Evolutionary conservation across 2,329 filamentous ascomycete species (phyloP).

Genomic region (Pyrenophora teres): DNA sequence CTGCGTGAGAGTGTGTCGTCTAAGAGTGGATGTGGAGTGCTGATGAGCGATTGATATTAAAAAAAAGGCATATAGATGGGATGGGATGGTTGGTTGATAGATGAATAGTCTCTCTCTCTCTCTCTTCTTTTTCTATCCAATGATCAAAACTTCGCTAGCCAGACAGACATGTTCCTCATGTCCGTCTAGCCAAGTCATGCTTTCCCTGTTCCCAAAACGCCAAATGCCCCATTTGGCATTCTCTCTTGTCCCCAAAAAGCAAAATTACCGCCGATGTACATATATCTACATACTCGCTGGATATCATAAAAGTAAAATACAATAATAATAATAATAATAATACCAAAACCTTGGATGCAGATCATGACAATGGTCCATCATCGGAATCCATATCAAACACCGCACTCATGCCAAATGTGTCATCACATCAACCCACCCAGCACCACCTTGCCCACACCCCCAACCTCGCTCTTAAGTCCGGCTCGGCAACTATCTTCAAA

Average conservation of each 20-base stretch:
- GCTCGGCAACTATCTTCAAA: slow-evolving; percentile 85
- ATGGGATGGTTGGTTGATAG: background rate
- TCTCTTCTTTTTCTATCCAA: no score
- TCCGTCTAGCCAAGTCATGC: no score
- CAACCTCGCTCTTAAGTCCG: slow-evolving; percentile 79
- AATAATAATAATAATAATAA: no score
- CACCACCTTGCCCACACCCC: slow-evolving; percentile 85
- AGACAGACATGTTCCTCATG: no score
- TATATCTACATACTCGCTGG: no score
- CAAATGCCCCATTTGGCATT: no score
- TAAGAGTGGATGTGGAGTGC: background rate
- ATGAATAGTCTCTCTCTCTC: no score
- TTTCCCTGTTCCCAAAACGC: no score
- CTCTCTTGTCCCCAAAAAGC: no score
- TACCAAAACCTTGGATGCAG: background rate
- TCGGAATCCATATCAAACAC: background rate
- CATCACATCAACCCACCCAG: slow-evolving; percentile 77
- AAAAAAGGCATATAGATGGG: background rate
- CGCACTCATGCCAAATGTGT: background rate
- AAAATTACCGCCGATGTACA: no score
- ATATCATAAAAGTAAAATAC: no score
- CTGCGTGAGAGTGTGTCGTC: background rate
- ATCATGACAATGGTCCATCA: background rate
- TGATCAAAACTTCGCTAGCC: no score
- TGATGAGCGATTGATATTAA: background rate